phyloP scores from a whole-genome alignment of 768 basidiomycete species.

The Boletus vinaceobasis region DNA sequence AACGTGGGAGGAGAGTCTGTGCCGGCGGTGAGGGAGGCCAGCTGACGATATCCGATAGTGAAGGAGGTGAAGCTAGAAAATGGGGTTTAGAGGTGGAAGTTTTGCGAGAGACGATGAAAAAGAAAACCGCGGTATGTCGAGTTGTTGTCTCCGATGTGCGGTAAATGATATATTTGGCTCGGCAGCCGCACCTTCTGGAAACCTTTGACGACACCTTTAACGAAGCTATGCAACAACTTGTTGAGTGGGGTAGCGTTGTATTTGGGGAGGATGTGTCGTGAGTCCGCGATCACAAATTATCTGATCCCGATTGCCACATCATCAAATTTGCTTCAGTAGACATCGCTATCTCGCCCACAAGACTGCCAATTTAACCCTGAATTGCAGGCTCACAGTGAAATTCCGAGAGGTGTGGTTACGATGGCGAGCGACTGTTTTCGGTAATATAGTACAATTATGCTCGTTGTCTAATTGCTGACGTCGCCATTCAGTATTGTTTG shows the following conservation, averaged over 20 bases:
- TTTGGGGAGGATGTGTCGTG: constrained; percentile 63
- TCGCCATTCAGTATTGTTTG: constrained; percentile 28
- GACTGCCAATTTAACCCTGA: constrained; percentile 62
- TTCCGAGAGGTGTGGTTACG: constrained; percentile 62
- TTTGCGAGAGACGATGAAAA: constrained; percentile 55
- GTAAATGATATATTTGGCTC: constrained; percentile 20
- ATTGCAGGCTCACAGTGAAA: constrained; percentile 65
- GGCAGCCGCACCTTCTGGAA: constrained; percentile 52
- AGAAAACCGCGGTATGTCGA: constrained; percentile 51
- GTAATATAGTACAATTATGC: constrained; percentile 37
- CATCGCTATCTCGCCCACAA: constrained; percentile 73
- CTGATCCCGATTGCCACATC: constrained; percentile 23
- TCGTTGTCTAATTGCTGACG: constrained; percentile 16
- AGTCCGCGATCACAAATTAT: constrained; percentile 34
- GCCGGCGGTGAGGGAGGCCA: constrained; percentile 40
- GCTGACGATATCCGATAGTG: constrained; percentile 35
- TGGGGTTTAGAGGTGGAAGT: constrained; percentile 69
- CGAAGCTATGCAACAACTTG: constrained; percentile 74
- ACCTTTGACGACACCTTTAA: constrained; percentile 72
- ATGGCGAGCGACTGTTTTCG: constrained; percentile 62
- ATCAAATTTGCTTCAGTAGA: constrained; percentile 45
- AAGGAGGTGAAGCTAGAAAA: constrained; percentile 68
- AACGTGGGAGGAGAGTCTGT: constrained; percentile 65
- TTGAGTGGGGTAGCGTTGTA: constrained; percentile 70
- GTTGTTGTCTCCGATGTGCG: constrained; percentile 6